Base-by-base conservation (phyloP, 257 asterid species). In the Henckelia pumila region DNA sequence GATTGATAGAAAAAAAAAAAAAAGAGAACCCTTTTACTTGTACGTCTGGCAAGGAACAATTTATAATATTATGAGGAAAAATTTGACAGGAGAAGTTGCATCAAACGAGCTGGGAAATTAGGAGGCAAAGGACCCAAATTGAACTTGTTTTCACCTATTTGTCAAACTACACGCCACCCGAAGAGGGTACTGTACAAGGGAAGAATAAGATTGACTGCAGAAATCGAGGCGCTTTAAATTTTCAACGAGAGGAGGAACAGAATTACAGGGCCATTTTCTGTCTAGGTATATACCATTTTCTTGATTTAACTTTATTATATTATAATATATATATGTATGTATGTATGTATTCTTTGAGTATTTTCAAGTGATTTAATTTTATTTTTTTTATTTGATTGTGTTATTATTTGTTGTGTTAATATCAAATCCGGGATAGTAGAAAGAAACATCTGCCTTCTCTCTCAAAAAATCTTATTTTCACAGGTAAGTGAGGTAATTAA, bases 151-250 rank as follows among this genome's bases (percentile, higher is more conserved):
- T 69, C 61, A 69, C 47, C 67, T 59, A 59, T 60, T 69, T 69
- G 73, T 69, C 73, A 69, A 69, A 64, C 33, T 69, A 66, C 73
- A 69, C 73, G 61, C 61, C 22, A 69, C 67, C 73, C 73, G 30
- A 58, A 47, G 56, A 37, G 75, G 79, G 30, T 62, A 71, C 78
- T 60, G 81, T 67, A 67, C 79, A 64, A 56, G 26, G 33, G 52
- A 26, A 26, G 70, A 70, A 62, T 69, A 72, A 60, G 75, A 84
- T 88, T 88, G 95, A 88, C 95, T 84, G 82, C 91, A 85, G 78
- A 79, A 75, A 78, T 68, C 95, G 86, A 90, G 96, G 91, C 82
- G 76, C 75, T 71, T 82, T 59, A 56, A 77, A 71, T 75, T 78
- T 78, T 78, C 75, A 80, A 75, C 67, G 76, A 73, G 81, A 61